A percentile compares a stretch with the other conserved stretches of the same genome.
phyloP scores from a whole-genome alignment of 1,139 yeast genomes.

The Hansenula sp. region DNA sequence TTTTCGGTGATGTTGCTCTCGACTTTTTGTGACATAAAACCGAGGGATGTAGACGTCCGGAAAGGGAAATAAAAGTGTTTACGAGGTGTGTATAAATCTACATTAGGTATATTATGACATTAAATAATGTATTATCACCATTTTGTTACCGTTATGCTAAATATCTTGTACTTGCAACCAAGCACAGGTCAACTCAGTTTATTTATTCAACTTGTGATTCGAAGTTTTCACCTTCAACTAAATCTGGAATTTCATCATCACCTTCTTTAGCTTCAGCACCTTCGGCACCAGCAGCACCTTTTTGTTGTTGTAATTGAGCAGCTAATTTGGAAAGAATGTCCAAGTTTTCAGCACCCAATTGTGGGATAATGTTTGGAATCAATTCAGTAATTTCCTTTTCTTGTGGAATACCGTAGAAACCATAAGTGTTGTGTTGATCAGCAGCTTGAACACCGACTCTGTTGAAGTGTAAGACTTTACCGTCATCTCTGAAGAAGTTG shows the following conservation, averaged over 20 bases:
- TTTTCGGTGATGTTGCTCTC: neutral
- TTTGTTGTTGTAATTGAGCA: conserved; percentile 71
- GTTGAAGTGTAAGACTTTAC: conserved; percentile 92
- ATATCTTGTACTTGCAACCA: neutral
- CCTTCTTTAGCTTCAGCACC: conserved; percentile 43
- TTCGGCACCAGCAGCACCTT: conserved; percentile 46
- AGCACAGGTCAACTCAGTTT: neutral
- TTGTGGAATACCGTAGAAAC: conserved; percentile 93
- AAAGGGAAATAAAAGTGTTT: neutral
- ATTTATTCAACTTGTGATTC: conserved; percentile 72
- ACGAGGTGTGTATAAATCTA: neutral
- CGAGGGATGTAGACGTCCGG: neutral
- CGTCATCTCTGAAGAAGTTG: conserved; percentile 95
- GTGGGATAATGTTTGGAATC: conserved; percentile 93
- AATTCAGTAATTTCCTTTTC: conserved; percentile 91
- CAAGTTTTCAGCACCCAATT: conserved; percentile 94
- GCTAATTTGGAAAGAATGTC: conserved; percentile 88
- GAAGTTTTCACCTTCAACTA: conserved; percentile 93
- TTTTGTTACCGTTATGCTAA: too few species aligned
- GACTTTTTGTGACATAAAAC: neutral
- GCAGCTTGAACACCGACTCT: conserved; percentile 95
- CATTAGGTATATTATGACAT: too few species aligned
- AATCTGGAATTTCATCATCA: conserved; percentile 67
- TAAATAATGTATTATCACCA: too few species aligned
- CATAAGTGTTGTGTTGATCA: conserved; percentile 85